Base-by-base conservation (phyloP, 2,329 filamentous ascomycete genomes). In the Cladophialophora psammophila region DNA sequence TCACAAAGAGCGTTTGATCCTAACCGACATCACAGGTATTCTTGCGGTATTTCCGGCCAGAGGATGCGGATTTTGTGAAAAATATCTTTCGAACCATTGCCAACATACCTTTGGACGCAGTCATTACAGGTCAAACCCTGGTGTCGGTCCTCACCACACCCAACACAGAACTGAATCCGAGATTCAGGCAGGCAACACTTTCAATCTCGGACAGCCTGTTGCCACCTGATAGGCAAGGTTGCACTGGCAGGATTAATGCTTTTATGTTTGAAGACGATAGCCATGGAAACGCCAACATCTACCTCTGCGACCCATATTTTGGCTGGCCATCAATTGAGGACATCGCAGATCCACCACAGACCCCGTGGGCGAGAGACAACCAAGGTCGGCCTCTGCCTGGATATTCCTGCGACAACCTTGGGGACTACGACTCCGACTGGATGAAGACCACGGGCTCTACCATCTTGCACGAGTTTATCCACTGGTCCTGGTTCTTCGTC, bases 381-480 rank as follows among this genome's bases (percentile, higher is more conserved):
- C 35, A 60, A 2, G 42, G 58, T 5, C 18, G 15, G 31, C 40
- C 40, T 1, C 31, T 7, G 15, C 31, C 15, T 2, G 42, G 58
- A 7, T 60, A 52, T n/a, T 42, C 15, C 7, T 60, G 58, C 32
- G 42, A 36, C 15, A 26, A 15, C 2, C 32, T 60, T 3, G 42
- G 42, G 9, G 42, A 38, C 8, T 34, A 18, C 3, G 58, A 60
- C 9, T n/a, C 31, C 2, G 45, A 53, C 18, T 60, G 32, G 5
- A 60, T 60, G 58, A 13, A 36, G 12, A 50, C 50, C 12, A n/a
- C 40, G 12, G 45, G 58, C 5, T 32, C 58, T 0, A 8, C 12
- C 15, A 52, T 60, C 32, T n/a, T 60, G 45, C 58, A 60, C 32
- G 58, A 60, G 18, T 36, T 36, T 18, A 18, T 60, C 34, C 10